Conservation (phyloP, 768 basidiomycete species). For the Grammothele lineata region DNA sequence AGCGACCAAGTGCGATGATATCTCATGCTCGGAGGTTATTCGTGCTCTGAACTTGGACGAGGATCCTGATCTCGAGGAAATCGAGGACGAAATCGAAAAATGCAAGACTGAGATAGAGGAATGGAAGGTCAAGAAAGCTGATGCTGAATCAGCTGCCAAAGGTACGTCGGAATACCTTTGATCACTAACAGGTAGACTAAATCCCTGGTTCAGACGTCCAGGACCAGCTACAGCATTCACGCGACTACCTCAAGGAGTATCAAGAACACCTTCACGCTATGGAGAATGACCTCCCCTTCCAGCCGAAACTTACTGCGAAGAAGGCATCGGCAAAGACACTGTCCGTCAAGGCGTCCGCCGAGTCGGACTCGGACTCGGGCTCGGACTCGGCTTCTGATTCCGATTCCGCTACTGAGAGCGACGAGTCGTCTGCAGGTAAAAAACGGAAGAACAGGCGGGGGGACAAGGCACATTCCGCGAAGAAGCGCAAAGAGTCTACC, state of each 20-base stretch:
- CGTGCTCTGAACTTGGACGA: slow-evolving; percentile 45
- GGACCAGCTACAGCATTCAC: slow-evolving; percentile 34
- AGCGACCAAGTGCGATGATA: slow-evolving; percentile 64
- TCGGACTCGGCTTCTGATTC: slow-evolving; percentile 1
- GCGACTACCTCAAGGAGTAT: slow-evolving; percentile 36
- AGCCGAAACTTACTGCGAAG: slow-evolving; percentile 37
- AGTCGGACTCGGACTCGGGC: background rate
- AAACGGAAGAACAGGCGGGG: slow-evolving; percentile 47
- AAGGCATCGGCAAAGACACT: slow-evolving; percentile 17
- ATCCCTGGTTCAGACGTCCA: slow-evolving; percentile 33
- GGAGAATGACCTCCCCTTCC: slow-evolving; percentile 40
- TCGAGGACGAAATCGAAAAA: slow-evolving; percentile 42
- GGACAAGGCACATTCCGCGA: slow-evolving; percentile 37
- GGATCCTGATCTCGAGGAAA: slow-evolving; percentile 46
- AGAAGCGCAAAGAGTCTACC: slow-evolving; percentile 34
- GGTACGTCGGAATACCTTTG: slow-evolving; percentile 26
- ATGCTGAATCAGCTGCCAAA: slow-evolving; percentile 37
- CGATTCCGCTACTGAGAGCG: slow-evolving; percentile 17
- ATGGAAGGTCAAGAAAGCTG: slow-evolving; percentile 38
- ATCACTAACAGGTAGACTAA: background rate
- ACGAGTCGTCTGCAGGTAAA: slow-evolving; percentile 26
- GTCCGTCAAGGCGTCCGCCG: background rate
- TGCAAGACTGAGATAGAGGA: slow-evolving; percentile 32
- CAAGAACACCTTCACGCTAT: slow-evolving; percentile 44
- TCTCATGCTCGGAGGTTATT: slow-evolving; percentile 57